Evolutionary conservation across 2,329 filamentous ascomycete genomes (phyloP).

Genomic region (Ceratocystis alfenasii): DNA sequence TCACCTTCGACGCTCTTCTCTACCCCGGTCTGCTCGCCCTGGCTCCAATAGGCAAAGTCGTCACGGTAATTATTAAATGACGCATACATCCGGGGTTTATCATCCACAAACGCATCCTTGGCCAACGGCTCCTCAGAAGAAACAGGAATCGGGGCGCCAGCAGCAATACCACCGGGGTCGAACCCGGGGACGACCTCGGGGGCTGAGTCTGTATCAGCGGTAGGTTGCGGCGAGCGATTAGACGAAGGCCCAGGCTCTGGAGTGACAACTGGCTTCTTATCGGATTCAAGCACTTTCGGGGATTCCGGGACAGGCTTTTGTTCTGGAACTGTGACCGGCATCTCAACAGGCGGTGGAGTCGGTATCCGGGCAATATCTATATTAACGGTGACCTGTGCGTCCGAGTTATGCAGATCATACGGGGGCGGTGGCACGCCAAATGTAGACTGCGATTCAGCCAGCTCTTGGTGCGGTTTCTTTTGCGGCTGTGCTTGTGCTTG

Average conservation of each 20-base stretch:
- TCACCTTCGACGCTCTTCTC: neutral
- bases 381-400: neutral
- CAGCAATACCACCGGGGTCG: neutral
- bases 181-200: neutral
- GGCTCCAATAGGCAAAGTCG: constrained; percentile 15
- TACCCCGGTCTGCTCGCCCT: constrained; percentile 12
- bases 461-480: no score
- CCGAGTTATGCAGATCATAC: neutral
- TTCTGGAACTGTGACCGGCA: neutral
- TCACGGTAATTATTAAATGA: constrained; percentile 19
- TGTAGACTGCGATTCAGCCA: neutral
- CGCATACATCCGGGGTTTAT: constrained; percentile 16
- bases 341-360: neutral
- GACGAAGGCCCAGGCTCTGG: neutral
- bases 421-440: neutral
- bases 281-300: neutral
- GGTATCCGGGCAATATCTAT: neutral
- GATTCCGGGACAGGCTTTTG: neutral
- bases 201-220: neutral
- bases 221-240: neutral
- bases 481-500: no score
- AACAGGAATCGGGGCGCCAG: constrained; percentile 10
- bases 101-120: neutral
- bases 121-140: neutral
- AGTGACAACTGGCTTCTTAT: neutral